Percentiles rank a stretch among this genome's conserved stretches.
Conservation (phyloP, 2,329 filamentous ascomycete species). For the Chaetomium olivaceum region DNA sequence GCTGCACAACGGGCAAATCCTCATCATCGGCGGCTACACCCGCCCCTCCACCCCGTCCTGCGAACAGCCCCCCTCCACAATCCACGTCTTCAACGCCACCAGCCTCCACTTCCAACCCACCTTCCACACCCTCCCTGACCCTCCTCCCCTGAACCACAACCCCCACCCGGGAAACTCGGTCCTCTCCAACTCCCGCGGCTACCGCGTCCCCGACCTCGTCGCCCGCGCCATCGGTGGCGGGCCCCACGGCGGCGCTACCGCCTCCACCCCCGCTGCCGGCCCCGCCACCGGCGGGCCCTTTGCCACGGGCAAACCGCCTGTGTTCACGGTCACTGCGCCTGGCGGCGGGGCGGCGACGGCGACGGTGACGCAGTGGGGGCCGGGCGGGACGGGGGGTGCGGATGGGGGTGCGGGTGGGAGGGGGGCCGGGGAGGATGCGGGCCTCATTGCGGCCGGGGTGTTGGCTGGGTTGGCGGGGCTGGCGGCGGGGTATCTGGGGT, state of each 20-base stretch:
- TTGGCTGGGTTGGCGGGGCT: slow-evolving; percentile 67
- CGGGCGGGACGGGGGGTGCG: neutral
- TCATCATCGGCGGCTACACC: slow-evolving; percentile 71
- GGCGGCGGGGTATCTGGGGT: slow-evolving; percentile 65
- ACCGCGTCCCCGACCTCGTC: slow-evolving; percentile 64
- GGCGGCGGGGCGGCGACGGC: slow-evolving; percentile 45
- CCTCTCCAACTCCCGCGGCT: slow-evolving; percentile 61
- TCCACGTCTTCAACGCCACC: slow-evolving; percentile 73
- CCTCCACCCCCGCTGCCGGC: slow-evolving; percentile 63
- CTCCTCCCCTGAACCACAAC: slow-evolving; percentile 43
- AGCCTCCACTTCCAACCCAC: slow-evolving; percentile 62
- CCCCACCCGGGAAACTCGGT: slow-evolving; percentile 52
- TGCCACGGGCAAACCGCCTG: slow-evolving; percentile 67
- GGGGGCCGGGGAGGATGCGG: slow-evolving; percentile 29
- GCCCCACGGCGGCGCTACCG: slow-evolving; percentile 52
- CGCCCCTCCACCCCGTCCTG: slow-evolving; percentile 20
- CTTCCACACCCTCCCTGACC: slow-evolving; percentile 59
- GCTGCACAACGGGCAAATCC: slow-evolving; percentile 69
- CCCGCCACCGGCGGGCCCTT: slow-evolving; percentile 67
- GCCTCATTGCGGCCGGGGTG: slow-evolving; percentile 51
- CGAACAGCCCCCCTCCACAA: slow-evolving; percentile 48
- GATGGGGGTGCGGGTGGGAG: neutral
- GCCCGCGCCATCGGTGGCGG: slow-evolving; percentile 47
- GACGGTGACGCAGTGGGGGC: slow-evolving; percentile 41
- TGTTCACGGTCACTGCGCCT: slow-evolving; percentile 63